Percentiles rank a stretch among this genome's conserved stretches.
phyloP scores from a whole-genome alignment of 768 basidiomycete species.

The Mycena capillaripes region DNA sequence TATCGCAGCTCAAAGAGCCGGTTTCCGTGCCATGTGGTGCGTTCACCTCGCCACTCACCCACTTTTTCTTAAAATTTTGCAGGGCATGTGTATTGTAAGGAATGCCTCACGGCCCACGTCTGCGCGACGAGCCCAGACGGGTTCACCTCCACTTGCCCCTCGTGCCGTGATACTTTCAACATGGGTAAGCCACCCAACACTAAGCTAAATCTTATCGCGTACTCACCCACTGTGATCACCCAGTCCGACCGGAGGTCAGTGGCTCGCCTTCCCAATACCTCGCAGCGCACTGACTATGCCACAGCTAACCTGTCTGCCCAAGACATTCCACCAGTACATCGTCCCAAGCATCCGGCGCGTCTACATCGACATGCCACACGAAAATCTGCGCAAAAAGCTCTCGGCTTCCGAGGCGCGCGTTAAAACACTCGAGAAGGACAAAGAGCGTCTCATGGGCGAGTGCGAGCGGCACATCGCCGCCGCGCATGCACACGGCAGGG shows the following conservation, averaged over 20 bases:
- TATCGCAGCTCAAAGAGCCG: constrained; percentile 64
- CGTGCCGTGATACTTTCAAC: constrained; percentile 68
- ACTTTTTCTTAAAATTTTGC: neutral
- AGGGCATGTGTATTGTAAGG: constrained; percentile 78
- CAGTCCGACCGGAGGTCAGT: constrained; percentile 49
- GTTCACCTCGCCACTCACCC: constrained; percentile 35
- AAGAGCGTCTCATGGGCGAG: constrained; percentile 57
- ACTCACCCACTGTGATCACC: neutral
- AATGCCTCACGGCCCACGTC: constrained; percentile 64
- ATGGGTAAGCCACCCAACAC: constrained; percentile 54
- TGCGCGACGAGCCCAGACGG: constrained; percentile 49
- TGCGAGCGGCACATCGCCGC: constrained; percentile 57
- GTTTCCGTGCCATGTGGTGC: constrained; percentile 75
- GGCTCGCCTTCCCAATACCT: neutral
- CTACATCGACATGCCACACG: constrained; percentile 56
- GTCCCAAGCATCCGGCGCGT: constrained; percentile 62
- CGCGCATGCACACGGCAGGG: constrained; percentile 46
- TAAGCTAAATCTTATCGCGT: neutral
- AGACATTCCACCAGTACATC: constrained; percentile 64
- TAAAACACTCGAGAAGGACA: constrained; percentile 53
- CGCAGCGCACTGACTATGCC: neutral
- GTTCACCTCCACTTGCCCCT: constrained; percentile 66
- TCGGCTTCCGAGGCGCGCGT: constrained; percentile 55
- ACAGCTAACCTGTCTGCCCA: constrained; percentile 60
- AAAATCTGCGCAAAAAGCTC: constrained; percentile 49